Conservation (phyloP, 2,329 filamentous ascomycete genomes). For the Phoma herbarum region DNA sequence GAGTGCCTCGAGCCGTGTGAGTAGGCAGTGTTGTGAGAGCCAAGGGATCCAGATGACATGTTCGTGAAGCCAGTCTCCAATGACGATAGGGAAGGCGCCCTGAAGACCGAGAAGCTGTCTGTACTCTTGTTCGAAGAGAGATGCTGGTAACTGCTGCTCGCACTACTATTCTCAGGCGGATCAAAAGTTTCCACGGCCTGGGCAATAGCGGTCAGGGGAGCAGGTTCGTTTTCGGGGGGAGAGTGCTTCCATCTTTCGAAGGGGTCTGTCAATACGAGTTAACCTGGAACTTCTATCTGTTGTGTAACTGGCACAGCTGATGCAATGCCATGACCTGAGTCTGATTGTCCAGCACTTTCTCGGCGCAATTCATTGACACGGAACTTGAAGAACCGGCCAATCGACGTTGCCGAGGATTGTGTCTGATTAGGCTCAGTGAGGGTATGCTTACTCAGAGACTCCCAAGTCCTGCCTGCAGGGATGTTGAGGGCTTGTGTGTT, state of each 20-base stretch:
- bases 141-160: conserved; percentile 56
- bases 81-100: conserved; percentile 63
- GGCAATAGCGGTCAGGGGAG: conserved; percentile 69
- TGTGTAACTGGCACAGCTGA: conserved; percentile 23
- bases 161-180: conserved; percentile 41
- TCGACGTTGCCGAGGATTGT: background rate
- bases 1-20: conserved; percentile 66
- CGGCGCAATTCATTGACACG: conserved; percentile 22
- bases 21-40: conserved; percentile 65
- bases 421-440: conserved; percentile 22
- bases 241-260: conserved; percentile 75
- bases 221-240: conserved; percentile 74
- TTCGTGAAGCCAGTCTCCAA: conserved; percentile 60
- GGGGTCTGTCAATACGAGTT: conserved; percentile 63
- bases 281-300: conserved; percentile 41
- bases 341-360: conserved; percentile 1
- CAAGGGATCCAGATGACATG: conserved; percentile 63
- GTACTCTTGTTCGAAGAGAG: conserved; percentile 60
- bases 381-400: conserved; percentile 38
- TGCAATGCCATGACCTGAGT: conserved; percentile 9
- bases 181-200: conserved; percentile 62
- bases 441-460: conserved; percentile 50
- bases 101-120: conserved; percentile 60
- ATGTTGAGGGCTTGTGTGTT: conserved; percentile 76
- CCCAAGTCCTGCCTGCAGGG: conserved; percentile 67